These are phyloP conservation scores for Xerocomus brunneocitrinus DNA, from an alignment of 768 basidiomycete genomes.

Conservation along the genomic window DNA sequence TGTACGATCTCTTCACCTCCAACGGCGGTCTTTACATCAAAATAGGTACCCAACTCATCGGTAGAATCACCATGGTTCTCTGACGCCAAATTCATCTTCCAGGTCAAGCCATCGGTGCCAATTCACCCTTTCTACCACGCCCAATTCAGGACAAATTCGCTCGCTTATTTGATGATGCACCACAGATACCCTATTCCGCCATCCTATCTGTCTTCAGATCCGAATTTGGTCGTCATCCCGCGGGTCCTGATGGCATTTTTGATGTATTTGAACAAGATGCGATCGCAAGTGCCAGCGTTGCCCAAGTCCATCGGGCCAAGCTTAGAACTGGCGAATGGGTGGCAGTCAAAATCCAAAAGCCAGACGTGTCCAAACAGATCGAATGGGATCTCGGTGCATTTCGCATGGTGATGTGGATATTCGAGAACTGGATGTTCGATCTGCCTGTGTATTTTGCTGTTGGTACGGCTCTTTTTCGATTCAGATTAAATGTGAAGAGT, in stretches of 20 bases:
- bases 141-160: slow-evolving; percentile 81
- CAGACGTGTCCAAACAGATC: slow-evolving; percentile 80
- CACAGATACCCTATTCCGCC: slow-evolving; percentile 71
- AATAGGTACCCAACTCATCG: slow-evolving; percentile 45
- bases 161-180: slow-evolving; percentile 84
- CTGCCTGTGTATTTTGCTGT: slow-evolving; percentile 79
- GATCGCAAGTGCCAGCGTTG: slow-evolving; percentile 85
- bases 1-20: slow-evolving; percentile 70
- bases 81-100: neutral
- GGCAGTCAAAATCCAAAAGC: slow-evolving; percentile 93
- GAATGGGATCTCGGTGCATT: slow-evolving; percentile 77
- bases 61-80: neutral
- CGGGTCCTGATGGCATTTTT: slow-evolving; percentile 70
- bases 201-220: slow-evolving; percentile 61
- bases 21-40: slow-evolving; percentile 89
- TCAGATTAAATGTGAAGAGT: neutral
- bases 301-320: slow-evolving; percentile 85
- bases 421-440: slow-evolving; percentile 77
- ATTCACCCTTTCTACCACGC: slow-evolving; percentile 78
- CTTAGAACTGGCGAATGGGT: slow-evolving; percentile 59
- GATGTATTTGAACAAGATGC: slow-evolving; percentile 72
- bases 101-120: slow-evolving; percentile 80
- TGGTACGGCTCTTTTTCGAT: slow-evolving; percentile 39
- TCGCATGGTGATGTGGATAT: slow-evolving; percentile 72
- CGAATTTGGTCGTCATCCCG: slow-evolving; percentile 64